Conservation (phyloP, 202 grass and related monocot species). For the Digitaria exilis region DNA sequence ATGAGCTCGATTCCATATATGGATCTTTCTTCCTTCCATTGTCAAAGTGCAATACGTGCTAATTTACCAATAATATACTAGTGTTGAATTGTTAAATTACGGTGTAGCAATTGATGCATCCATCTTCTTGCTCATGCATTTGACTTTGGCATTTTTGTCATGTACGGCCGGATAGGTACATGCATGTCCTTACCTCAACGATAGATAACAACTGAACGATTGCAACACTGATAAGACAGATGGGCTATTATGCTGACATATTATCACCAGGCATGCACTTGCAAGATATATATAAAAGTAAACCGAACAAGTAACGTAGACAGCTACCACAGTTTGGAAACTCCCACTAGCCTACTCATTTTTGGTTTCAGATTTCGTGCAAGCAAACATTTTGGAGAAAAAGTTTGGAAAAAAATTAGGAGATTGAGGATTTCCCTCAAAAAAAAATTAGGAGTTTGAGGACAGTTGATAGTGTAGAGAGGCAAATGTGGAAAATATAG, state of each 20-base stretch:
- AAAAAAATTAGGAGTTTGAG: too few relatives aligned
- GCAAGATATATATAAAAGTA: background rate
- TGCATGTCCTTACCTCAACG: background rate
- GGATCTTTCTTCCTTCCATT: background rate
- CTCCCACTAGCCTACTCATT: background rate
- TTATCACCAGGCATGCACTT: background rate
- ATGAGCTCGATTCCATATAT: conserved; percentile 16
- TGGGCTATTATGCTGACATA: conserved; percentile 20
- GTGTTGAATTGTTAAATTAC: background rate
- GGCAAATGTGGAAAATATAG: too few relatives aligned
- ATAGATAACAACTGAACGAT: background rate
- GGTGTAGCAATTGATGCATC: background rate
- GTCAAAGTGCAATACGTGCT: background rate
- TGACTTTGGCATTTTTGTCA: conserved; percentile 7
- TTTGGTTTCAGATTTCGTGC: background rate
- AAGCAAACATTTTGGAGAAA: background rate
- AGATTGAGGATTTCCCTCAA: too few relatives aligned
- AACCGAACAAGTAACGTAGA: background rate
- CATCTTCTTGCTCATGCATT: background rate
- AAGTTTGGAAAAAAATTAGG: too few relatives aligned
- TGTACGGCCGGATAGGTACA: conserved; percentile 20
- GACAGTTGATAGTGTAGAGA: too few relatives aligned
- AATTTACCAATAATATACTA: background rate
- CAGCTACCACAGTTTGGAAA: background rate
- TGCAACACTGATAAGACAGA: conserved; percentile 25